Evolutionary conservation across 73 alveolate genomes (phyloP).

Genomic region (Effrenium voratum): DNA sequence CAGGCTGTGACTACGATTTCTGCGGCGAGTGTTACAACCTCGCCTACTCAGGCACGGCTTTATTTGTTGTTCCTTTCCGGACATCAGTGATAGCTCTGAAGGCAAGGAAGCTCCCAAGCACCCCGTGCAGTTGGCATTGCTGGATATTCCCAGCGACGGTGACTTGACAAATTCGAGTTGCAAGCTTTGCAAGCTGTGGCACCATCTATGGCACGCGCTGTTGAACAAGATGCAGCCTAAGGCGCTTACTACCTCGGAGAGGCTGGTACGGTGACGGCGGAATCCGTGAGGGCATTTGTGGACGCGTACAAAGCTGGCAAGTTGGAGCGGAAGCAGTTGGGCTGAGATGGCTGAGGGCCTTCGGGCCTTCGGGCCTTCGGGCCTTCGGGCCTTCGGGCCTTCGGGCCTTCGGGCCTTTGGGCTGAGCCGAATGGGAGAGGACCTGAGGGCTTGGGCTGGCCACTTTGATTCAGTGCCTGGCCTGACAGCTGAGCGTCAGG

Average conservation of each 20-base stretch:
- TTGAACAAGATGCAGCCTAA: not conserved
- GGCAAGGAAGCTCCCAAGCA: not conserved
- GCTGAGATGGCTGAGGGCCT: no score
- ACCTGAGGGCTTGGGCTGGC: no score
- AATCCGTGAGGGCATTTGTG: slow-evolving; percentile 24
- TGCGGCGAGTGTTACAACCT: slow-evolving; percentile 15
- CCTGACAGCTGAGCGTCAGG: not conserved
- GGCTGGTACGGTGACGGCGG: not conserved
- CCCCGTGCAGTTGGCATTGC: slow-evolving; percentile 22
- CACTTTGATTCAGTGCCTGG: not conserved
- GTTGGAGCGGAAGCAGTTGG: slow-evolving; percentile 44
- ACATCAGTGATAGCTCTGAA: not conserved
- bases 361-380: no score
- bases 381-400: no score
- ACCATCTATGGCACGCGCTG: not conserved
- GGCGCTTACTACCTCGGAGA: slow-evolving; percentile 61
- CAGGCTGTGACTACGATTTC: slow-evolving; percentile 52
- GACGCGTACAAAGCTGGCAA: slow-evolving; percentile 28
- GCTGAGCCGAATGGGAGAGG: no score
- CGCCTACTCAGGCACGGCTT: not conserved
- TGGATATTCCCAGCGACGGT: slow-evolving; percentile 73
- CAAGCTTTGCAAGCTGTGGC: not conserved
- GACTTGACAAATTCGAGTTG: not conserved
- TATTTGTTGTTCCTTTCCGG: not conserved
- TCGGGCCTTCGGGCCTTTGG: no score